Evolutionary conservation across 139 green algal species (phyloP), one percentile per base, ranked within the genome.

Genomic region (Zygnema circumcarinatum): DNA sequence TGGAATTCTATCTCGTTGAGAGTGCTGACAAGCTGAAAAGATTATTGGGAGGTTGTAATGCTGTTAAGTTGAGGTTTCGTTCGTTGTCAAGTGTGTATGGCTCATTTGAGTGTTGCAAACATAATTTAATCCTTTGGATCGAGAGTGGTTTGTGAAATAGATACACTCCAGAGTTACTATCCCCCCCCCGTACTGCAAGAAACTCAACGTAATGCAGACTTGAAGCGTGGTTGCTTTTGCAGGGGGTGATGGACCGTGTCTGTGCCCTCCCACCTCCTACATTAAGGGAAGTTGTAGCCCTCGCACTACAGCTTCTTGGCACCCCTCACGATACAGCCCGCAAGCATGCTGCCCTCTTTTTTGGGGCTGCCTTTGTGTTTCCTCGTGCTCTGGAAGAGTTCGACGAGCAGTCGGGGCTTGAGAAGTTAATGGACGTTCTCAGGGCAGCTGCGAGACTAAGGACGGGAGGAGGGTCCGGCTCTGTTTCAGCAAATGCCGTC

Each of bases 201-300:
- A n/a, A n/a, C n/a, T n/a, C n/a, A n/a, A n/a, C n/a, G n/a, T n/a
- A n/a, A n/a, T n/a, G n/a, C n/a, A n/a, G n/a, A n/a, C n/a, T n/a
- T n/a, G n/a, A n/a, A n/a, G n/a, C n/a, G n/a, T n/a, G n/a, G n/a
- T n/a, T n/a, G 3, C 69, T 39, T n/a, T 0, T 0, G 21, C 80
- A 88, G 76, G 83, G 79, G 22, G 94, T 95, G 1, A 94, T 96
- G 82, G 94, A 96, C 86, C 90, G 92, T 0, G 87, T 95, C 11
- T 93, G 92, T 36, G 79, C 88, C 69, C 88, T 93, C 25, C 87
- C 87, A 0, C 1, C 75, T 3, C 81, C 76, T 1, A 62, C 88
- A 1, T 39, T 80, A 0, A 16, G n/a, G 0, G 56, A 88, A 21
- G 67, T 95, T 29, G 74, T 93, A 0, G 39, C 38, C 2, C 53